Conservation (phyloP, 2,329 filamentous ascomycete species). For the Rhynchosporium secalis region DNA sequence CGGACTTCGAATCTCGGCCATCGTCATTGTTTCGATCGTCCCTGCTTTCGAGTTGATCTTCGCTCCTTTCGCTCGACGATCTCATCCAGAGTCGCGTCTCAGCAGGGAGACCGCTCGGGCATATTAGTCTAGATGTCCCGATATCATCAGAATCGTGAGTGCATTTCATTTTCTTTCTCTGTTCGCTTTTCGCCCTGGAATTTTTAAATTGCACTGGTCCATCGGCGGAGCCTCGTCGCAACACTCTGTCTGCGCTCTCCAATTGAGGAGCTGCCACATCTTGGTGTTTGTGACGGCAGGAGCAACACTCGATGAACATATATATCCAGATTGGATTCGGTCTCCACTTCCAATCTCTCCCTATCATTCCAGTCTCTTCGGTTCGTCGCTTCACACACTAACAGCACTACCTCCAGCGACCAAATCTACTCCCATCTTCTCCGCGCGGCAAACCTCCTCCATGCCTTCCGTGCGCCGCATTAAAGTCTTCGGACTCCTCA, state of each 20-base stretch:
- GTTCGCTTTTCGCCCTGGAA: neutral
- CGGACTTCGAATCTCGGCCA: too few species aligned
- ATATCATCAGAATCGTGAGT: slow-evolving; percentile 12
- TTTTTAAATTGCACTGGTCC: neutral
- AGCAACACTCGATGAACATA: neutral
- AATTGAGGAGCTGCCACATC: neutral
- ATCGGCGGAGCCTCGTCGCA: neutral
- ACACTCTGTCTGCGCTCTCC: neutral
- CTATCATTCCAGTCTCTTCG: neutral
- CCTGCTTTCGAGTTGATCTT: slow-evolving; percentile 8
- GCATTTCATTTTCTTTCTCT: neutral
- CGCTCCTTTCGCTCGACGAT: slow-evolving; percentile 5
- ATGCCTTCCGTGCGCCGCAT: slow-evolving; percentile 74
- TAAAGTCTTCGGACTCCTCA: slow-evolving; percentile 64
- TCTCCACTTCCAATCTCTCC: neutral
- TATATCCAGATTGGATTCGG: neutral
- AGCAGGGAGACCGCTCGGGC: neutral
- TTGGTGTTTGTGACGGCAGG: neutral
- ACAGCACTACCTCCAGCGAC: slow-evolving; percentile 14
- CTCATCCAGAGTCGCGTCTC: neutral
- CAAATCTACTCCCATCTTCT: slow-evolving; percentile 29
- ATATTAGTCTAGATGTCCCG: slow-evolving; percentile 10
- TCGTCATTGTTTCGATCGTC: neutral
- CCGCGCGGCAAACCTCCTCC: slow-evolving; percentile 19
- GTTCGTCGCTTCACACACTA: neutral